Percentiles rank a stretch among this genome's conserved stretches.
Evolutionary conservation across 345 rosid genomes (phyloP).

Genomic region (Eucalyptus melliodora): DNA sequence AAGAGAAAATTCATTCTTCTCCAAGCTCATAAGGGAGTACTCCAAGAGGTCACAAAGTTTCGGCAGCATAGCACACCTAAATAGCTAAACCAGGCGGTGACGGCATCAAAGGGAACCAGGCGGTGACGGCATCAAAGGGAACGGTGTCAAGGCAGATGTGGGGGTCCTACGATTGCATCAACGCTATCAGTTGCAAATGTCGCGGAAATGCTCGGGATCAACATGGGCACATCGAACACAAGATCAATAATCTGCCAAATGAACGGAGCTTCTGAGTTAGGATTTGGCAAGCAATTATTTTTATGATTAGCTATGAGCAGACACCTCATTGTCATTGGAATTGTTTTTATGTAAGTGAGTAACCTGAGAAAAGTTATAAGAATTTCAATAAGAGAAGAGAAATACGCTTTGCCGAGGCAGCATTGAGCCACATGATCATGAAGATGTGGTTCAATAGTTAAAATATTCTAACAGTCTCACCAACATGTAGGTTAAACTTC

Average conservation of each 20-base stretch:
- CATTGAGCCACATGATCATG: neutral
- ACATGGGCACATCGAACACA: neutral
- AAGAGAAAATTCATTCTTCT: slow-evolving; percentile 72
- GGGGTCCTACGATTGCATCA: neutral
- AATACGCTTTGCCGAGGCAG: neutral
- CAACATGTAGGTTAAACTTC: neutral
- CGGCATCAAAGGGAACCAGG: neutral
- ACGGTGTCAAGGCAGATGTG: neutral
- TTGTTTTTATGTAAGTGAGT: neutral
- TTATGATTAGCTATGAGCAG: neutral
- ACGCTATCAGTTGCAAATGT: neutral
- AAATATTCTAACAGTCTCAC: neutral
- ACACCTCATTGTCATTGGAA: neutral
- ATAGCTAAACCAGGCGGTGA: neutral
- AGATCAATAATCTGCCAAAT: neutral
- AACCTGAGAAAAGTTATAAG: neutral
- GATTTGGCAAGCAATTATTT: neutral
- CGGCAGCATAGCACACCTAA: slow-evolving; percentile 18
- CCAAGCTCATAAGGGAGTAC: slow-evolving; percentile 76
- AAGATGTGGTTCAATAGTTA: neutral
- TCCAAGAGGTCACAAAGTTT: slow-evolving; percentile 56
- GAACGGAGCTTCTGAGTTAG: neutral
- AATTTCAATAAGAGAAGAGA: neutral
- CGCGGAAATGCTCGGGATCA: neutral
- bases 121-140: neutral